Evolutionary conservation across 2,329 filamentous ascomycete genomes (phyloP).

Genomic region (Scytalidium sp.): DNA sequence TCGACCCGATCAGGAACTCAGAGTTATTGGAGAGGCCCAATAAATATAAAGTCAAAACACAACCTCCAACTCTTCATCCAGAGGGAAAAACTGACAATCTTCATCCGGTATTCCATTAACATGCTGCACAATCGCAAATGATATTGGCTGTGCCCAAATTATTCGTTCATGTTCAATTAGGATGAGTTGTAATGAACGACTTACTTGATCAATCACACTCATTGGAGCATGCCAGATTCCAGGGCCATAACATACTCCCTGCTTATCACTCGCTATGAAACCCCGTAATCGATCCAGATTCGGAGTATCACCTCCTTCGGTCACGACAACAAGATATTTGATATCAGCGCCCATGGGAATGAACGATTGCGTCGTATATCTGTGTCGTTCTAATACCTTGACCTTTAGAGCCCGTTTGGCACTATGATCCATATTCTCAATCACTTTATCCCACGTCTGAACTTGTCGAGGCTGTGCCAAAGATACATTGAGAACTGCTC

Average conservation of each 20-base stretch:
- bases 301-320: slow-evolving; percentile 58
- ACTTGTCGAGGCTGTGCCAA: slow-evolving; percentile 1
- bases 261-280: slow-evolving; percentile 70
- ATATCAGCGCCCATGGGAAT: slow-evolving; percentile 62
- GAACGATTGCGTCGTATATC: slow-evolving; percentile 89
- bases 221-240: slow-evolving; percentile 95
- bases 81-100: slow-evolving; percentile 3
- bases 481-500: slow-evolving; percentile 3
- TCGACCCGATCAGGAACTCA: too few species aligned
- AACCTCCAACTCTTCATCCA: not conserved
- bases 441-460: not conserved
- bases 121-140: slow-evolving; percentile 5
- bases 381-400: slow-evolving; percentile 79
- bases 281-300: slow-evolving; percentile 67
- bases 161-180: not conserved
- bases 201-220: slow-evolving; percentile 70
- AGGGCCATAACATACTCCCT: slow-evolving; percentile 86
- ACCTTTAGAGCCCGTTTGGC: slow-evolving; percentile 47
- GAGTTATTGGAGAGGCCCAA: too few species aligned
- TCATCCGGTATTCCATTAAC: slow-evolving; percentile 6
- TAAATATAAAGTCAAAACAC: not conserved
- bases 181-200: too few species aligned
- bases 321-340: slow-evolving; percentile 78
- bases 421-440: not conserved
- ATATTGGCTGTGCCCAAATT: not conserved